phyloP scores from a whole-genome alignment of 2,329 filamentous ascomycete genomes.

The Claviceps sp. region DNA sequence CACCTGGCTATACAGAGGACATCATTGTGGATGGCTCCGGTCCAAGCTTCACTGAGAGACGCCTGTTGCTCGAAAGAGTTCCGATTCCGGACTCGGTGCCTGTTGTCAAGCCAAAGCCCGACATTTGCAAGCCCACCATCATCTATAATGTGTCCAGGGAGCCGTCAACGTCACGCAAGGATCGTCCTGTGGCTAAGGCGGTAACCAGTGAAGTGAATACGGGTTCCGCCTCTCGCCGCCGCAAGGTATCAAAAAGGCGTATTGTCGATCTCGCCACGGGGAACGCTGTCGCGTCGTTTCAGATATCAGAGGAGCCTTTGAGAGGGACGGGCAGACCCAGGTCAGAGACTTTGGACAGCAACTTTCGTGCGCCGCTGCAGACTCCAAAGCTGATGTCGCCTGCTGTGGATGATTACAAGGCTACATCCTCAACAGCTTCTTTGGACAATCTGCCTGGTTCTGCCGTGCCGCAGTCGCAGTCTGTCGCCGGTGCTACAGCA shows the following conservation, averaged over 20 bases:
- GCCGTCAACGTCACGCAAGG: conserved; percentile 42
- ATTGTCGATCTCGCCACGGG: conserved; percentile 51
- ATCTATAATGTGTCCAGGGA: conserved; percentile 39
- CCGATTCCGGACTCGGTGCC: conserved; percentile 65
- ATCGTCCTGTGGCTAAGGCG: conserved; percentile 37
- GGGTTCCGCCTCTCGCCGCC: conserved; percentile 42
- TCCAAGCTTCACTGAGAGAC: conserved; percentile 74
- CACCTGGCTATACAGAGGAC: conserved; percentile 81
- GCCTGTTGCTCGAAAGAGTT: conserved; percentile 68
- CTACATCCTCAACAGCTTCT: conserved; percentile 4
- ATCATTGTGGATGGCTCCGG: conserved; percentile 75
- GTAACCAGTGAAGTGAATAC: conserved; percentile 45
- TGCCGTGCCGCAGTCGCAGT: background rate
- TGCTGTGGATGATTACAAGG: conserved; percentile 19
- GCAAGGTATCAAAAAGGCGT: conserved; percentile 45
- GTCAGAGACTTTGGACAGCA: conserved; percentile 15
- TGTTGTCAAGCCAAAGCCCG: conserved; percentile 55
- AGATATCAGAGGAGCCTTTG: conserved; percentile 15
- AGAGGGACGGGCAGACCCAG: conserved; percentile 10
- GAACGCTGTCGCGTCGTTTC: conserved; percentile 22
- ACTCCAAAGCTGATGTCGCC: conserved; percentile 23
- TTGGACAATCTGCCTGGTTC: background rate
- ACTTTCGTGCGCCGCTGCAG: conserved; percentile 32
- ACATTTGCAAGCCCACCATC: conserved; percentile 55
- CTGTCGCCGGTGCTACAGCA: background rate